phyloP scores from a whole-genome alignment of 1,139 yeast species.

The Geotrichum restrictum region DNA sequence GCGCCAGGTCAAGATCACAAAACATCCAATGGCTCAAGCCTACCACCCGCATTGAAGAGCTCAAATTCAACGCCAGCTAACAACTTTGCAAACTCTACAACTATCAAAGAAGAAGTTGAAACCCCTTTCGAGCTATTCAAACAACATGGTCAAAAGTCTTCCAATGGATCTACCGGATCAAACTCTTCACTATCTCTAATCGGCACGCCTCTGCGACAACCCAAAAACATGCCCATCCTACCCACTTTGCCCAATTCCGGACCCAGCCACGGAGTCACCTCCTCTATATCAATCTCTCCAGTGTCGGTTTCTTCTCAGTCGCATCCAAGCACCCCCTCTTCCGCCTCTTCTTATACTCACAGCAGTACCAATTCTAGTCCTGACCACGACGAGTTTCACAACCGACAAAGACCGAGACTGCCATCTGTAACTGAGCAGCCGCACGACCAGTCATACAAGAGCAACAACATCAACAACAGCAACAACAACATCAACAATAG shows the following conservation, averaged over 20 bases:
- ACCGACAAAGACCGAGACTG: not conserved
- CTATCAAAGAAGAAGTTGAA: too few species aligned
- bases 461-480: too few species aligned
- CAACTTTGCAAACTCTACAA: too few species aligned
- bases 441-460: too few species aligned
- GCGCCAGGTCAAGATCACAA: too few species aligned
- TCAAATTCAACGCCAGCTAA: too few species aligned
- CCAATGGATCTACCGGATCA: not conserved
- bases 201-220: constrained; percentile 1
- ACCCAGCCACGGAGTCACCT: too few species aligned
- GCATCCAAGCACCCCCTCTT: not conserved
- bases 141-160: not conserved
- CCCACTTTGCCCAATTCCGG: constrained; percentile 2
- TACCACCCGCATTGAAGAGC: too few species aligned
- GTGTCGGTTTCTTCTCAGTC: not conserved
- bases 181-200: not conserved
- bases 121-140: not conserved
- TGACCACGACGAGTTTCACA: not conserved
- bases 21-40: too few species aligned
- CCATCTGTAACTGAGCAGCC: too few species aligned
- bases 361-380: not conserved
- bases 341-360: not conserved
- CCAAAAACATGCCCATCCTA: constrained; percentile 7
- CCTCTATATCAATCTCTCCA: too few species aligned
- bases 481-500: too few species aligned